phyloP scores from a whole-genome alignment of 345 rosid genomes.

The Salix koriyanagi region DNA sequence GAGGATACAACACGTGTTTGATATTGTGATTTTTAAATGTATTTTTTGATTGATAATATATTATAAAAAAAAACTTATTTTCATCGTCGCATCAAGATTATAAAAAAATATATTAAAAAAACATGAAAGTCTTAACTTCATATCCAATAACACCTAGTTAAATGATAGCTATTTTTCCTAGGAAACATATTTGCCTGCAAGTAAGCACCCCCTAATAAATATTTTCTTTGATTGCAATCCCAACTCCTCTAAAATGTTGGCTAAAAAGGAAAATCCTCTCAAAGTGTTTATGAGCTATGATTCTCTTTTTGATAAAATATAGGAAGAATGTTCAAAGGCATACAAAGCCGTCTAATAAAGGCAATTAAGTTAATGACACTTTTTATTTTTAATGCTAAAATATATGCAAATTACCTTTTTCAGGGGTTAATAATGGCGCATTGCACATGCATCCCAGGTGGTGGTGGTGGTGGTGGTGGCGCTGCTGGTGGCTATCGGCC shows the following conservation, averaged over 20 bases:
- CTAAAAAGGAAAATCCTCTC: no score
- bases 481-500: neutral
- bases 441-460: slow-evolving; percentile 1
- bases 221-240: no score
- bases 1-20: no score
- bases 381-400: neutral
- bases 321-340: neutral
- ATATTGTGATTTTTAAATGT: no score
- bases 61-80: no score
- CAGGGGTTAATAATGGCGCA: neutral
- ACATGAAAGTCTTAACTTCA: no score
- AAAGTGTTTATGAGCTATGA: neutral
- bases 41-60: no score
- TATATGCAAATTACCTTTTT: neutral
- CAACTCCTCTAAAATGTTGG: neutral
- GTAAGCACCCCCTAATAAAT: neutral
- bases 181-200: neutral
- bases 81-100: no score
- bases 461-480: neutral
- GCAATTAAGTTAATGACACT: neutral
- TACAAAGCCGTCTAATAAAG: neutral
- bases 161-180: neutral
- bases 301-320: neutral
- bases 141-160: neutral
- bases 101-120: no score